A percentile compares a stretch with the other conserved stretches of the same genome.
These are phyloP conservation scores for Mortierella sp. DNA, from an alignment of 371 early-diverging fungal genomes.

Conservation along the genomic window DNA sequence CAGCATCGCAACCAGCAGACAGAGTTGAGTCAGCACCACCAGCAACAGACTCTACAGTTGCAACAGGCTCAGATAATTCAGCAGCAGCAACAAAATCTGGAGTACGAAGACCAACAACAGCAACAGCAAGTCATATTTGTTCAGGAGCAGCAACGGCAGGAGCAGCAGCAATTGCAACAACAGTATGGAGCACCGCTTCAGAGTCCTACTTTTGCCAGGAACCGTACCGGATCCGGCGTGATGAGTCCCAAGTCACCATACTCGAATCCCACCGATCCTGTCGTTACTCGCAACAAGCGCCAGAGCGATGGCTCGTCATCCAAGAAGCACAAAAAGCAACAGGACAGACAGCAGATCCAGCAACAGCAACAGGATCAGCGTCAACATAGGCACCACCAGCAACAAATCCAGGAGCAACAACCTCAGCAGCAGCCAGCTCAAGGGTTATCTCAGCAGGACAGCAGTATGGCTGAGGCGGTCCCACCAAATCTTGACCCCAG, in stretches of 20 bases:
- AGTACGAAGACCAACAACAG: constrained; percentile 60
- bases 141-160: constrained; percentile 13
- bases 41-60: constrained; percentile 59
- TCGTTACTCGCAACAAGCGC: constrained; percentile 14
- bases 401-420: constrained; percentile 24
- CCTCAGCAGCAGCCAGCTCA: constrained; percentile 42
- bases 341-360: constrained; percentile 28
- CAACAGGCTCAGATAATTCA: constrained; percentile 53
- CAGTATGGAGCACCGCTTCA: constrained; percentile 5
- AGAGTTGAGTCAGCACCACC: constrained; percentile 62
- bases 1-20: constrained; percentile 68
- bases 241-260: constrained; percentile 15
- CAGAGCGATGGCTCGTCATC: constrained; percentile 20
- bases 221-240: not conserved
- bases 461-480: constrained; percentile 29
- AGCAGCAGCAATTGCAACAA: constrained; percentile 18
- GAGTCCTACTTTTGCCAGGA: not conserved
- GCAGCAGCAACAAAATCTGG: constrained; percentile 58
- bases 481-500: constrained; percentile 18
- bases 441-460: constrained; percentile 14
- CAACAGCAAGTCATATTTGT: constrained; percentile 47
- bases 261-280: constrained; percentile 8
- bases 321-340: constrained; percentile 23
- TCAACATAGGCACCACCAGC: constrained; percentile 10
- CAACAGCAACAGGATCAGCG: constrained; percentile 21